Evolutionary conservation across 2,329 filamentous ascomycete genomes (phyloP).

Genomic region (Ophiobolus disseminans): DNA sequence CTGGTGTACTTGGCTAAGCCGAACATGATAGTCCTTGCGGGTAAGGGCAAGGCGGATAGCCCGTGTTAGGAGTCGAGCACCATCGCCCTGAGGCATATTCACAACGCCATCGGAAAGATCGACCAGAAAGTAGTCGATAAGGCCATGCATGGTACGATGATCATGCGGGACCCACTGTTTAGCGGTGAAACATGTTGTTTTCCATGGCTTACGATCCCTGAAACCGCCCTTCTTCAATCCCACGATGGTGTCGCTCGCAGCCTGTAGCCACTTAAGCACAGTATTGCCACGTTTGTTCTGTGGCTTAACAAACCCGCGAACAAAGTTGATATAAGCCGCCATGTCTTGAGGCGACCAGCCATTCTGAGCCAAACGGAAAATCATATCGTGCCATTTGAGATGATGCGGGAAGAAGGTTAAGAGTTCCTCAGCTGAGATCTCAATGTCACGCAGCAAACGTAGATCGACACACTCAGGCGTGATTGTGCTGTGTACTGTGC

Average conservation of each 20-base stretch:
- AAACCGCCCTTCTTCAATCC: background rate
- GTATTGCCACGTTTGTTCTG: background rate
- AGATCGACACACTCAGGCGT: background rate
- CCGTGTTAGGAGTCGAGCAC: background rate
- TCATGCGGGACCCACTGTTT: background rate
- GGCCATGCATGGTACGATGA: too few species aligned
- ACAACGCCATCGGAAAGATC: background rate
- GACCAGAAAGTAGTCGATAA: background rate
- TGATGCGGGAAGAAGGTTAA: constrained; percentile 1
- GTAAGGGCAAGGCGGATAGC: background rate
- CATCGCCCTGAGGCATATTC: background rate
- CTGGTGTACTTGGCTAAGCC: background rate
- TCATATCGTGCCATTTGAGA: background rate
- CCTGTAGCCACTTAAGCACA: background rate
- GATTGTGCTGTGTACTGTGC: background rate
- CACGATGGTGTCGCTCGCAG: background rate
- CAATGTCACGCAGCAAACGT: background rate
- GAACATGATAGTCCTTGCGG: background rate
- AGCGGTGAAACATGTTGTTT: background rate
- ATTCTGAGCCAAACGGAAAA: background rate
- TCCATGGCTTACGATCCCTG: background rate
- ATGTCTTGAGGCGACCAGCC: background rate
- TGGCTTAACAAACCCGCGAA: background rate
- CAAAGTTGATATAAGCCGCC: background rate
- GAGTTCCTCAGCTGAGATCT: background rate